These are phyloP conservation scores for Murraya koenigii DNA, from an alignment of 345 rosid genomes.

Conservation along the genomic window DNA sequence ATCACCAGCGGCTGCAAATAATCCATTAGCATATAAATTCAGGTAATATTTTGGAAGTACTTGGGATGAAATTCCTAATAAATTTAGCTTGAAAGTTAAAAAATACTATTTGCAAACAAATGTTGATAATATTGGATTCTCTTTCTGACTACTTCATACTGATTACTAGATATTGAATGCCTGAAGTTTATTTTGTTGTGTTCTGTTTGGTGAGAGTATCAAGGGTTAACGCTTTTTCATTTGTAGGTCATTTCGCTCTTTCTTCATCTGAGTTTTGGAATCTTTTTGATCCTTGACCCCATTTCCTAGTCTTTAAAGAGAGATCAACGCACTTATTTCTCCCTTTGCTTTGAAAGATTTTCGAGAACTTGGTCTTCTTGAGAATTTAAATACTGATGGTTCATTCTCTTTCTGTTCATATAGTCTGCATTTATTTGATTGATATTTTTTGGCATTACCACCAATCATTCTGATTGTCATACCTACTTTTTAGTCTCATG, in stretches of 20 bases:
- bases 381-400: background rate
- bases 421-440: background rate
- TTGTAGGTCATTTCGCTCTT: background rate
- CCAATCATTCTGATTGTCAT: background rate
- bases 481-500: background rate
- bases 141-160: no score
- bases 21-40: constrained; percentile 91
- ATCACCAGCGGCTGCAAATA: constrained; percentile 95
- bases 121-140: background rate
- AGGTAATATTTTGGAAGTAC: constrained; percentile 42
- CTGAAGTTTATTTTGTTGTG: background rate
- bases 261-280: background rate
- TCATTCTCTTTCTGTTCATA: background rate
- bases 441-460: background rate
- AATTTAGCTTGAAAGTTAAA: background rate
- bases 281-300: background rate
- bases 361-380: background rate
- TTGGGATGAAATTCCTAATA: background rate
- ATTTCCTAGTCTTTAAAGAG: no score
- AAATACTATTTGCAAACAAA: background rate
- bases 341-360: background rate
- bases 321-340: background rate
- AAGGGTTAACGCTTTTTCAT: background rate
- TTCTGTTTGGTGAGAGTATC: background rate
- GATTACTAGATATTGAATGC: background rate